Conservation (phyloP, 257 asterid species). For the Mentha longifolia region DNA sequence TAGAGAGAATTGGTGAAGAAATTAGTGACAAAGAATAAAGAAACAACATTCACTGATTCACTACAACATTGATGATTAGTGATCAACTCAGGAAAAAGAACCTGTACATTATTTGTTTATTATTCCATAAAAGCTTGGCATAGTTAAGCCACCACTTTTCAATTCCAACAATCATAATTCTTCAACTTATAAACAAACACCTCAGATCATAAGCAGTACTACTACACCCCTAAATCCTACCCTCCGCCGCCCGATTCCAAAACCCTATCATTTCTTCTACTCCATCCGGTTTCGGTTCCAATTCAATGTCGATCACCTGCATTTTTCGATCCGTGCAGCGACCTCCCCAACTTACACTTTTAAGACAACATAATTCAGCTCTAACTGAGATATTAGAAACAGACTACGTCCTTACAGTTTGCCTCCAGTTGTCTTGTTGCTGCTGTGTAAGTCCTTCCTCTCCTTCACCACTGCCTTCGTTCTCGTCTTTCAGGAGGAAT, state of each 20-base stretch:
- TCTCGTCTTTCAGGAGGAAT: constrained; percentile 58
- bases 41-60: neutral
- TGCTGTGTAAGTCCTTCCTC: constrained; percentile 39
- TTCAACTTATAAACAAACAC: constrained; percentile 37
- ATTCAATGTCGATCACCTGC: neutral
- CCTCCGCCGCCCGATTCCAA: neutral
- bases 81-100: constrained; percentile 15
- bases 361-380: neutral
- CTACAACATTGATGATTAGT: neutral
- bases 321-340: neutral
- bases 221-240: constrained; percentile 33
- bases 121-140: constrained; percentile 34
- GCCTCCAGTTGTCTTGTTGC: constrained; percentile 57
- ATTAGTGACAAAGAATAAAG: neutral
- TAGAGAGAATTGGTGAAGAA: neutral
- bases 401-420: constrained; percentile 56
- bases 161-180: constrained; percentile 36
- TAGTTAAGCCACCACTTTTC: constrained; percentile 26
- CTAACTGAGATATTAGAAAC: neutral
- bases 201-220: constrained; percentile 17
- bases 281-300: neutral
- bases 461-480: constrained; percentile 16
- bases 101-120: constrained; percentile 56
- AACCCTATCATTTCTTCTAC: constrained; percentile 12
- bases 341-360: constrained; percentile 14